Evolutionary conservation across 2,329 filamentous ascomycete species (phyloP), one percentile per base, ranked within the genome.

Genomic region (Penicillium frequentans): DNA sequence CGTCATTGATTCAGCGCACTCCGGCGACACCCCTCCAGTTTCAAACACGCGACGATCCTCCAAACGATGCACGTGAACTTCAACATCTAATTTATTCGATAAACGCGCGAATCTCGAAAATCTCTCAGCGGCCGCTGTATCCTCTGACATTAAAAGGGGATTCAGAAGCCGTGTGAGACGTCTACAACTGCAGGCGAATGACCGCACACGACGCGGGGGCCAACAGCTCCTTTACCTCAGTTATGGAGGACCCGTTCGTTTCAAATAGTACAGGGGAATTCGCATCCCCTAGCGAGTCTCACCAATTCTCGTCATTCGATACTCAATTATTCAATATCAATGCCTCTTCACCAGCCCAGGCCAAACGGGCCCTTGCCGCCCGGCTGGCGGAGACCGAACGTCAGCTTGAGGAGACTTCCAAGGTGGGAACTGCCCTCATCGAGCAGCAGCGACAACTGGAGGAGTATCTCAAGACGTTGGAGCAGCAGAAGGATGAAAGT

Each of bases 341-440:
- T 64, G 85, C 91, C n/a, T 82, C 90, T 27, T 96, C 93, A 1
- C 91, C 93, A 10, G 86, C 87, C 54, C 92, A 97, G 71, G 91
- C 92, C 42, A 96, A 90, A 76, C 88, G 90, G 64, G 92, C 92
- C 45, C 82, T 99, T 45, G 89, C 96, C 75, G 91, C 93, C 51
- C 95, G 98, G 76, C 83, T 99, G 48, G 87, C 90, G 61, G 95
- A 99, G 75, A 97, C 93, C 1, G 91, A 96, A 68, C 88, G 92
- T 57, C 86, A 93, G 57, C 87, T 99, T 61, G 90, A 96, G 69
- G 93, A 98, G 72, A 90, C 93, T 6, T 95, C 91, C 27, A 92
- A 90, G 70, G 79, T 99, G 42, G 95, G 95, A 61, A 95, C 89
- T 24, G 88, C 91, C 10, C 83, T 99, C 27, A 86, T 98, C 24